These are phyloP conservation scores for Fusarium sp. DNA, from an alignment of 2,329 filamentous ascomycete species.

Conservation along the genomic window DNA sequence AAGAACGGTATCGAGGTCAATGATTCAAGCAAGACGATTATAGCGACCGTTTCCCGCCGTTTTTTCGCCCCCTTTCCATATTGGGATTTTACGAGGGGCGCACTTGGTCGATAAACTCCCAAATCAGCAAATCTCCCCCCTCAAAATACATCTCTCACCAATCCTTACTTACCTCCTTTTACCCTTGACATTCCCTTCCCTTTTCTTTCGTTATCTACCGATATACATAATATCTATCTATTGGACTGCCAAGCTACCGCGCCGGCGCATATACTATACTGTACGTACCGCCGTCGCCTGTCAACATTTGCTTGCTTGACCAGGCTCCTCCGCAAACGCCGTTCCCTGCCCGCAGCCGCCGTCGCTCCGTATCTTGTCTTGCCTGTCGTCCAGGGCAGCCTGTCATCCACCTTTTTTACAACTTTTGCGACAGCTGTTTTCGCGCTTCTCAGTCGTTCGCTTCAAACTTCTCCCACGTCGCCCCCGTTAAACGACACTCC, in stretches of 20 bases:
- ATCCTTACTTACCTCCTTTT: constrained; percentile 35
- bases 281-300: constrained; percentile 24
- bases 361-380: constrained; percentile 26
- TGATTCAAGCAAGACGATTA: constrained; percentile 34
- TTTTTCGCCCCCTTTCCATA: constrained; percentile 41
- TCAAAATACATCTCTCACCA: constrained; percentile 18
- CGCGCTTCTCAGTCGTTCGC: constrained; percentile 37
- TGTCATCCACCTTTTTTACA: constrained; percentile 11
- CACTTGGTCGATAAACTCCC: constrained; percentile 31
- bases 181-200: constrained; percentile 17
- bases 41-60: constrained; percentile 33
- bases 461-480: constrained; percentile 30
- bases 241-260: not conserved
- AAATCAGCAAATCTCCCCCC: constrained; percentile 42
- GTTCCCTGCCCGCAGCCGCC: constrained; percentile 23
- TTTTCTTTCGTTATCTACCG: constrained; percentile 19
- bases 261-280: constrained; percentile 22
- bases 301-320: constrained; percentile 27
- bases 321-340: constrained; percentile 38
- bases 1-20: constrained; percentile 3
- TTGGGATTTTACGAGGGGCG: constrained; percentile 27
- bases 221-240: not conserved
- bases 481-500: constrained; percentile 30
- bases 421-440: constrained; percentile 25
- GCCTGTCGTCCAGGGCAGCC: constrained; percentile 10